Evolutionary conservation across 495 filamentous ascomycete species (phyloP), one percentile per base, ranked within the genome.

Genomic region (Penicillium fimorum): DNA sequence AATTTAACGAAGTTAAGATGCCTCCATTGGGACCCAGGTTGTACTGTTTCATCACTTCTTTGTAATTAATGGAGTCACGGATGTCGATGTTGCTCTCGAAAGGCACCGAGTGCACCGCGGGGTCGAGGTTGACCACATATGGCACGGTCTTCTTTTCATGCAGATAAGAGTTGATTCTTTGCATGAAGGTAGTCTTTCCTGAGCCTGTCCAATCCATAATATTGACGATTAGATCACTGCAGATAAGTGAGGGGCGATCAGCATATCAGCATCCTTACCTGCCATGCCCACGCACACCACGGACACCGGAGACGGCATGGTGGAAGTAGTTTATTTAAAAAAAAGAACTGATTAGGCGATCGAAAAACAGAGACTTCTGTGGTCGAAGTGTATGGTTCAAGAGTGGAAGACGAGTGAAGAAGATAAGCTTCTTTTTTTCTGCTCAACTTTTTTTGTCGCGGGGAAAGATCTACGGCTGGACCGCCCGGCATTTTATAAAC

Each of bases 11-110:
- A 5, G 94, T 99, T 60, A 97, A 77, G 62, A 99, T 97, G n/a
- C 92, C 94, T 33, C 94, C 94, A 76, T 98, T 98, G 5, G 94
- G 94, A 0, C 94, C 94, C 0, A 99, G 84, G 65, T 96, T 96
- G 80, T 97, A 97, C 68, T 96, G 90, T 71, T 90, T 91, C 94
- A 99, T 99, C 59, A 99, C 94, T 72, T 99, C 93, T 71, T 96
- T 95, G 81, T 99, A 99, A 76, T 99, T 96, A 66, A 99, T 91
- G 27, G 87, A 92, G 73, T 99, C 95, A 56, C 95, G 91, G 64
- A 99, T 99, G 72, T 99, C 94, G 77, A 99, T 97, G 73, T 99
- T 97, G 75, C 84, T 84, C 56, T 96, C 91, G 72, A 97, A 99
- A n/a, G 94, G 95, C n/a, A 97, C 87, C 55, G 84, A 88, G 55